Evolutionary conservation across 306 rosid genomes (phyloP).

Genomic region (Quercus aquifolioides): DNA sequence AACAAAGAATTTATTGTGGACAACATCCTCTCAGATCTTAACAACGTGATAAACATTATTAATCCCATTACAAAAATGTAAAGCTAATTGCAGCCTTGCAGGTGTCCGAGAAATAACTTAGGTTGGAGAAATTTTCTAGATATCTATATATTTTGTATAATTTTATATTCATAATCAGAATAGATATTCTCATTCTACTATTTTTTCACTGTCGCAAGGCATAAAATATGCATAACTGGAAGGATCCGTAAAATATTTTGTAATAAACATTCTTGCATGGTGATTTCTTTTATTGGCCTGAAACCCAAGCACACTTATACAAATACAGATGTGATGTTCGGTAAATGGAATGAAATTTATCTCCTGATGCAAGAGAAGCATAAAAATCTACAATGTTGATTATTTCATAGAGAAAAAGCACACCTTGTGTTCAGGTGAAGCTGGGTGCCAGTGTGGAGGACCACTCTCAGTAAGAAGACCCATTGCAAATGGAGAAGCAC

Average conservation of each 20-base stretch:
- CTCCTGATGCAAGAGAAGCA: background rate
- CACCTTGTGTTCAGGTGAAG: constrained; percentile 81
- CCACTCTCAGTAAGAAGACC: constrained; percentile 91
- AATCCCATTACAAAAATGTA: background rate
- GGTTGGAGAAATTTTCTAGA: background rate
- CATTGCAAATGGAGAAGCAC: constrained; percentile 93
- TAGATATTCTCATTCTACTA: background rate
- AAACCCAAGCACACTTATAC: background rate
- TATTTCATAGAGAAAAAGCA: background rate
- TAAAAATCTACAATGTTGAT: background rate
- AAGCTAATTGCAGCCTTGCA: background rate
- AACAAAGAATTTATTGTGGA: background rate
- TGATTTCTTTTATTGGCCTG: background rate
- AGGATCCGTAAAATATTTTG: too few species aligned
- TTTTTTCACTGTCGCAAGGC: too few species aligned
- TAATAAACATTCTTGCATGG: background rate
- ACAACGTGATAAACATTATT: background rate
- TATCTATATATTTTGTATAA: background rate
- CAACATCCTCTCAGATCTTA: background rate
- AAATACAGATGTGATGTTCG: background rate
- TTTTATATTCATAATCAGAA: background rate
- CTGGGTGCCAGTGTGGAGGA: constrained; percentile 96
- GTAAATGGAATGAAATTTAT: background rate
- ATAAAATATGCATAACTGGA: too few species aligned
- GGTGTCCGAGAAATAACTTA: background rate